Conservation (phyloP, 2,329 filamentous ascomycete species). For the Cadophora malorum region DNA sequence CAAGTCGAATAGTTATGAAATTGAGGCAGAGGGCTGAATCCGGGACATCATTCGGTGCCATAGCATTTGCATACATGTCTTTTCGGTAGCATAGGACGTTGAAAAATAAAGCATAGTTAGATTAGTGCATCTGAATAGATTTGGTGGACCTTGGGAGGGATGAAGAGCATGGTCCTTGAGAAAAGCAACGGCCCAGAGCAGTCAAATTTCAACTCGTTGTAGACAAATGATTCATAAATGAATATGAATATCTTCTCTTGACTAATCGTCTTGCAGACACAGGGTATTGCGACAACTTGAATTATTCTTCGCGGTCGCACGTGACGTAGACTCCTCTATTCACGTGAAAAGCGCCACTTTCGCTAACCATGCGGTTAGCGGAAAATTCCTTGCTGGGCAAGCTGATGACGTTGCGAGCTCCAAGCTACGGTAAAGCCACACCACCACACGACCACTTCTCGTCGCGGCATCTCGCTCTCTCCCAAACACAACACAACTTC, state of each 20-base stretch:
- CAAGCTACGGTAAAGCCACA: slow-evolving; percentile 22
- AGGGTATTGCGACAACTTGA: background rate
- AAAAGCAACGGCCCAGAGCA: background rate
- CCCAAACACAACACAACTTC: slow-evolving; percentile 16
- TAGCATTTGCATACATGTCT: background rate
- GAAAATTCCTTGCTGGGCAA: slow-evolving; percentile 19
- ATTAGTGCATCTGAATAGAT: background rate
- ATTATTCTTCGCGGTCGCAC: background rate
- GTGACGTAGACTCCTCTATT: background rate
- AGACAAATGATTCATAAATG: background rate
- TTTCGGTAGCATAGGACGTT: background rate
- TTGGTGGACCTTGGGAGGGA: background rate
- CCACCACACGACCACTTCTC: slow-evolving; percentile 13
- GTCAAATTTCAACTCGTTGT: background rate
- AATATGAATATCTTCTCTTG: background rate
- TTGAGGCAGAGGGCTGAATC: slow-evolving; percentile 72
- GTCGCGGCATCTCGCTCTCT: slow-evolving; percentile 1
- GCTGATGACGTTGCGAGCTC: slow-evolving; percentile 25
- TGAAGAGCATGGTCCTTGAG: background rate
- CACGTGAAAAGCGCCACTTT: background rate
- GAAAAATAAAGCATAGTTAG: background rate
- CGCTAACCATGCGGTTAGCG: background rate
- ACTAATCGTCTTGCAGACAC: background rate
- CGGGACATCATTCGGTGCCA: background rate
- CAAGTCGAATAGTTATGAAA: slow-evolving; percentile 90